These are phyloP conservation scores for Penicillium sp. DNA, from an alignment of 2,329 filamentous ascomycete species.

Conservation along the genomic window DNA sequence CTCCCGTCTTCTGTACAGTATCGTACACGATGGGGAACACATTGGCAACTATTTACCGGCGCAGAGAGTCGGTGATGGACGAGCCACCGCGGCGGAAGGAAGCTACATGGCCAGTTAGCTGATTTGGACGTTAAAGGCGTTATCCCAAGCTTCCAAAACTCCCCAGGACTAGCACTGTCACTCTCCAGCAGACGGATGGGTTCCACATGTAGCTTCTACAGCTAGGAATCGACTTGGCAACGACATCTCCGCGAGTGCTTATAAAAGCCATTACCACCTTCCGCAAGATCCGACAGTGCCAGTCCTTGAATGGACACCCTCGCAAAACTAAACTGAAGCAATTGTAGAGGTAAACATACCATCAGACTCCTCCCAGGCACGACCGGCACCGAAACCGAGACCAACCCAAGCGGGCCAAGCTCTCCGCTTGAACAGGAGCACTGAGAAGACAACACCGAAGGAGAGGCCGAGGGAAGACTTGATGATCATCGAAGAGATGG, in stretches of 20 bases:
- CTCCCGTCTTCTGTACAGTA: constrained; percentile 37
- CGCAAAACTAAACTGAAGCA: not conserved
- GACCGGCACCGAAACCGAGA: constrained; percentile 89
- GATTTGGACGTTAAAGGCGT: not conserved
- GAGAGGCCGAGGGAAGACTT: constrained; percentile 93
- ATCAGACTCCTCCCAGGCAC: constrained; percentile 98
- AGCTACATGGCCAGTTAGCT: constrained; percentile 30
- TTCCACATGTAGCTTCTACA: not conserved
- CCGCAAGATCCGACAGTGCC: not conserved
- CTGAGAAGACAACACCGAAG: constrained; percentile 98
- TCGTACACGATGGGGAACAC: constrained; percentile 33
- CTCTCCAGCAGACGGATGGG: not conserved
- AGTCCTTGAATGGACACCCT: not conserved
- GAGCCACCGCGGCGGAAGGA: constrained; percentile 47
- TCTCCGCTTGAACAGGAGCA: constrained; percentile 95
- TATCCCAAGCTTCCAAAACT: not conserved
- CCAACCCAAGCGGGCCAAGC: constrained; percentile 97
- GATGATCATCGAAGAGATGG: constrained; percentile 95
- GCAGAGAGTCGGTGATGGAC: constrained; percentile 40
- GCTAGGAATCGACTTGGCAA: not conserved
- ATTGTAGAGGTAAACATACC: constrained; percentile 50
- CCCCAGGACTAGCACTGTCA: not conserved
- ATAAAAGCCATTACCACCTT: not conserved
- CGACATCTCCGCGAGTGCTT: not conserved
- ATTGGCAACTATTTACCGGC: constrained; percentile 29